A percentile compares a stretch with the other conserved stretches of the same genome.
Conservation (phyloP, 495 filamentous ascomycete genomes). For the Talaromyces ruber region DNA sequence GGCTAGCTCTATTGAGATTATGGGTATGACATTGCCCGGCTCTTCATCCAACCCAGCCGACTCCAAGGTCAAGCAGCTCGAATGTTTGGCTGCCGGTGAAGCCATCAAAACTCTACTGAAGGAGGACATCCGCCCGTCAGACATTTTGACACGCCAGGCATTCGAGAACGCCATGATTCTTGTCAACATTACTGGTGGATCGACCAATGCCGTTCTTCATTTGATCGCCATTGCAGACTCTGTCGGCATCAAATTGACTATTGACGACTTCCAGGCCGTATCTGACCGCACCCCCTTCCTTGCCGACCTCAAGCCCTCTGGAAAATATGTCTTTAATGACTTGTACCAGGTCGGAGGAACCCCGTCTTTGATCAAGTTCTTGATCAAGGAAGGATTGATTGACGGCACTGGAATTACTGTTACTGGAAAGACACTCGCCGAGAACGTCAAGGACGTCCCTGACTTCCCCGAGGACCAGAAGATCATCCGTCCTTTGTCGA, state of each 20-base stretch:
- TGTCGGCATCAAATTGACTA: constrained; percentile 86
- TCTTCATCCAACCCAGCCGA: constrained; percentile 90
- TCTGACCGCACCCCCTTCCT: constrained; percentile 88
- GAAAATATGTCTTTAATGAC: constrained; percentile 95
- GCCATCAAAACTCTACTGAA: constrained; percentile 81
- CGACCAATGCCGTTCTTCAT: constrained; percentile 95
- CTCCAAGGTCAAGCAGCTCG: constrained; percentile 72
- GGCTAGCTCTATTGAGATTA: constrained; percentile 91
- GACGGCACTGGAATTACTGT: constrained; percentile 86
- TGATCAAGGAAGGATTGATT: constrained; percentile 83
- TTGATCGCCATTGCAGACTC: constrained; percentile 93
- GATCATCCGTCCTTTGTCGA: constrained; percentile 83
- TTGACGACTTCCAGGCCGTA: constrained; percentile 96
- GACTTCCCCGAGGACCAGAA: constrained; percentile 77
- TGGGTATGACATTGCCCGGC: constrained; percentile 92
- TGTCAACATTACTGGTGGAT: constrained; percentile 90
- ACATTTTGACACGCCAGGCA: constrained; percentile 85
- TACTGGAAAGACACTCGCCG: constrained; percentile 84
- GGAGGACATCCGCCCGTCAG: constrained; percentile 80
- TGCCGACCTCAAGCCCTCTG: constrained; percentile 93
- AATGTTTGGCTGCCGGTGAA: constrained; percentile 76
- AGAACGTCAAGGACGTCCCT: constrained; percentile 75
- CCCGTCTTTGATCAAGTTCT: constrained; percentile 81
- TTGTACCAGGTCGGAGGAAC: constrained; percentile 86
- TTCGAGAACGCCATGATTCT: constrained; percentile 97